Conservation (phyloP, 1,284 basidiomycete genomes). For the Leccinum fallax region DNA sequence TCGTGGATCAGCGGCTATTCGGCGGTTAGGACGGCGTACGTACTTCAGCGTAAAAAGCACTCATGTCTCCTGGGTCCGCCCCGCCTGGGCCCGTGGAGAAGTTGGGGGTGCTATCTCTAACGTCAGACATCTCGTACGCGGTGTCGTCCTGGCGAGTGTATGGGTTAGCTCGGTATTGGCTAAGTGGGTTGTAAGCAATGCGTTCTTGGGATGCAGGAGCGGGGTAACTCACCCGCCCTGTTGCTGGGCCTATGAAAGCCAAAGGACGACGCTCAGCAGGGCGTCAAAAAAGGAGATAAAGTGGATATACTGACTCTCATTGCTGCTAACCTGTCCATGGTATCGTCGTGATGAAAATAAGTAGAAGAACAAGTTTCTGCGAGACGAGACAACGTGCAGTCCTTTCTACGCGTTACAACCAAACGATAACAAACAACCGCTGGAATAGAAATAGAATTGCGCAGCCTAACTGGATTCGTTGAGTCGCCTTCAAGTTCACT, state of each 20-base stretch:
- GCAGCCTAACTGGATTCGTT: not conserved
- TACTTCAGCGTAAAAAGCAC: constrained; percentile 76
- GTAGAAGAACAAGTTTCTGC: constrained; percentile 11
- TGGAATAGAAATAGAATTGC: not conserved
- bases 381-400: not conserved
- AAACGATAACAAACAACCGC: constrained; percentile 26
- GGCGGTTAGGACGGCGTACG: constrained; percentile 17
- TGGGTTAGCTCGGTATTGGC: constrained; percentile 64
- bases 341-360: constrained; percentile 20
- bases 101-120: constrained; percentile 58
- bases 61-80: constrained; percentile 57
- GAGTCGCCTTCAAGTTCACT: no score
- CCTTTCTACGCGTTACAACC: constrained; percentile 4
- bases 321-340: constrained; percentile 82
- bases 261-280: constrained; percentile 11
- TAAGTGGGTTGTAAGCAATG: constrained; percentile 28
- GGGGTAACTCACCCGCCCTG: constrained; percentile 49
- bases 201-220: not conserved
- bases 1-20: not conserved
- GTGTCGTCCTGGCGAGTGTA: constrained; percentile 67
- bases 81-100: constrained; percentile 39
- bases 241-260: constrained; percentile 61
- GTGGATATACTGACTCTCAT: constrained; percentile 59
- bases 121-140: constrained; percentile 71
- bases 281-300: not conserved